Evolutionary conservation across 2,329 filamentous ascomycete genomes (phyloP).

Genomic region (Nakataea oryzae): DNA sequence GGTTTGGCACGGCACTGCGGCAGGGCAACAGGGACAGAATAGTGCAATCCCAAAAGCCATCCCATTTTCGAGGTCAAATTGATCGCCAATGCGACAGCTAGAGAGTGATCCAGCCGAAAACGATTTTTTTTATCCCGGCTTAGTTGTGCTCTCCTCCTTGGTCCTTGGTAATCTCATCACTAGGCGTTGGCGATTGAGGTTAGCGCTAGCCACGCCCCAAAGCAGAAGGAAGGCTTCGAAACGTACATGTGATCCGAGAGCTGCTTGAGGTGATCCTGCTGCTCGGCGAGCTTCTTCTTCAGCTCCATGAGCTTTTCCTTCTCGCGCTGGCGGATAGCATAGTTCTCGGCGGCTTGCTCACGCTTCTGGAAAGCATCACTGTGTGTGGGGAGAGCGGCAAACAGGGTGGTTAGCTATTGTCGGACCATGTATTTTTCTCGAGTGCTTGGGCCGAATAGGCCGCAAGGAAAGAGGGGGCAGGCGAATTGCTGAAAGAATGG

Average conservation of each 20-base stretch:
- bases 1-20: background rate
- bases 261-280: constrained; percentile 75
- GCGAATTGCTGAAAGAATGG: background rate
- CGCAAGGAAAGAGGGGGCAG: background rate
- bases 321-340: constrained; percentile 79
- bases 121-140: constrained; percentile 7
- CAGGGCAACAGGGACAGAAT: background rate
- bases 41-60: background rate
- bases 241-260: constrained; percentile 80
- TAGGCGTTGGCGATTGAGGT: constrained; percentile 21
- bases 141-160: constrained; percentile 60
- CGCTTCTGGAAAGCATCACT: constrained; percentile 91
- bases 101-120: background rate
- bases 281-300: constrained; percentile 61
- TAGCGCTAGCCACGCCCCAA: background rate
- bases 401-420: background rate
- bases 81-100: background rate
- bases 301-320: constrained; percentile 78
- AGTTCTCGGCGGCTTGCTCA: constrained; percentile 78
- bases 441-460: background rate
- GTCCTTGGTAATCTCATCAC: constrained; percentile 66
- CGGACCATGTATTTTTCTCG: background rate
- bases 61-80: background rate
- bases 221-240: background rate
- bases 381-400: constrained; percentile 2